phyloP scores from a whole-genome alignment of 768 basidiomycete genomes.

The Lentinula guzmanii region DNA sequence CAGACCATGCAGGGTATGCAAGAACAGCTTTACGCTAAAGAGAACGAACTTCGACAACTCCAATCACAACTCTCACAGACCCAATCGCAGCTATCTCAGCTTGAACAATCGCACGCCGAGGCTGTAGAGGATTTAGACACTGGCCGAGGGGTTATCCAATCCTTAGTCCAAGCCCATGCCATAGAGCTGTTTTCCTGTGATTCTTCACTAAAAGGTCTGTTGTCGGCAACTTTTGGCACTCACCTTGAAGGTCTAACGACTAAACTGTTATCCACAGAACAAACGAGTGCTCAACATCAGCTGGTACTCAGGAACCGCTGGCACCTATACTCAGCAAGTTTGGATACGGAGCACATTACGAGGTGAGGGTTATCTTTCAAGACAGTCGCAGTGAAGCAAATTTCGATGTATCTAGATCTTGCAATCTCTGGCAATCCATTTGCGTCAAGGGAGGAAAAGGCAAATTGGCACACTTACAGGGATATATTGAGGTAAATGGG shows the following conservation, averaged over 20 bases:
- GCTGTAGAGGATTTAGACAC: slow-evolving; percentile 46
- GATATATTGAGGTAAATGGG: too few relatives aligned
- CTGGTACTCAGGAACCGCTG: too few relatives aligned
- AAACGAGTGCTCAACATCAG: slow-evolving; percentile 14
- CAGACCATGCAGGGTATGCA: slow-evolving; percentile 16
- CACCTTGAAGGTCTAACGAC: slow-evolving; percentile 47
- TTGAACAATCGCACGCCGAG: slow-evolving; percentile 41
- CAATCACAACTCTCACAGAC: slow-evolving; percentile 45
- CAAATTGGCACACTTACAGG: too few relatives aligned
- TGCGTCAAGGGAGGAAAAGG: too few relatives aligned
- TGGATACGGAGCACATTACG: too few relatives aligned
- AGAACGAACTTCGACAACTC: slow-evolving; percentile 31
- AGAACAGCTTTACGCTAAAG: slow-evolving; percentile 34
- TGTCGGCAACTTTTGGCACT: slow-evolving; percentile 35
- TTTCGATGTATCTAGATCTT: too few relatives aligned
- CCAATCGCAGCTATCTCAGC: slow-evolving; percentile 42
- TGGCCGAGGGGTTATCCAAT: slow-evolving; percentile 39
- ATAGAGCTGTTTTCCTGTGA: slow-evolving; percentile 52
- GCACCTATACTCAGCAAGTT: too few relatives aligned
- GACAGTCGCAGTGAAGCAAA: too few relatives aligned
- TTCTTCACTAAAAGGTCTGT: slow-evolving; percentile 39
- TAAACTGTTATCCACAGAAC: slow-evolving; percentile 35
- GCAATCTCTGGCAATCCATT: too few relatives aligned
- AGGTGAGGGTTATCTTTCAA: too few relatives aligned
- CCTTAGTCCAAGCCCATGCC: slow-evolving; percentile 49